Percentiles rank a stretch among this genome's conserved stretches.
Conservation (phyloP, 257 asterid genomes). For the Linderniella brevidens region DNA sequence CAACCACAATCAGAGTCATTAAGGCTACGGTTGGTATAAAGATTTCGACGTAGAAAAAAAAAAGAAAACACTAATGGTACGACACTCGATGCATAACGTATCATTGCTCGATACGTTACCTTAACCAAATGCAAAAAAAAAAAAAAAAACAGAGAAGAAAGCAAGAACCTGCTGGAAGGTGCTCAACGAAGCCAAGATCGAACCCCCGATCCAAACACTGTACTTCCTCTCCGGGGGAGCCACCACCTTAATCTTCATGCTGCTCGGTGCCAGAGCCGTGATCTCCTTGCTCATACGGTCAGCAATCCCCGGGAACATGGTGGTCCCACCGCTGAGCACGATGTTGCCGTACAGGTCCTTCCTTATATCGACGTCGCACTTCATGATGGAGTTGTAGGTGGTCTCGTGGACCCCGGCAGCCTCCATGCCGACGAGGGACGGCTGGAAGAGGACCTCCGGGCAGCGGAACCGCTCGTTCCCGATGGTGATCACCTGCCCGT, state of each 20-base stretch:
- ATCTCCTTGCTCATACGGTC: constrained; percentile 39
- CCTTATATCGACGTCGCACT: constrained; percentile 33
- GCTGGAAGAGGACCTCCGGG: constrained; percentile 39
- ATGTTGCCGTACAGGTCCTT: constrained; percentile 28
- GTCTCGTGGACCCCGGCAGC: constrained; percentile 36
- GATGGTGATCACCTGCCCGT: constrained; percentile 35
- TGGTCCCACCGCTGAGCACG: constrained; percentile 31
- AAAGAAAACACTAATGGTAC: too few relatives aligned
- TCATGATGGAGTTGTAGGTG: constrained; percentile 32
- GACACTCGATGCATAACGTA: too few relatives aligned
- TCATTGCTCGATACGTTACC: too few relatives aligned
- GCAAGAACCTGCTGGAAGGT: constrained; percentile 34
- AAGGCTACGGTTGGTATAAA: too few relatives aligned
- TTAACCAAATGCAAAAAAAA: too few relatives aligned
- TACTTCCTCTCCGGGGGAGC: constrained; percentile 40
- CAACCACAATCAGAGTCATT: too few relatives aligned
- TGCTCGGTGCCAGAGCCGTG: constrained; percentile 26
- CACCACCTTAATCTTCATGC: constrained; percentile 35
- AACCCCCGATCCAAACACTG: constrained; percentile 39
- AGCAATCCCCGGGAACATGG: constrained; percentile 32
- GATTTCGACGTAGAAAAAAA: too few relatives aligned
- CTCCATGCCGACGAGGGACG: constrained; percentile 33
- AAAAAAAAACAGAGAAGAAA: too few relatives aligned
- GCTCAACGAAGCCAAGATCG: constrained; percentile 36
- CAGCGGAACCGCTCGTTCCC: constrained; percentile 33